phyloP scores from a whole-genome alignment of 2,329 filamentous ascomycete species.

The Penicillium olsonii region DNA sequence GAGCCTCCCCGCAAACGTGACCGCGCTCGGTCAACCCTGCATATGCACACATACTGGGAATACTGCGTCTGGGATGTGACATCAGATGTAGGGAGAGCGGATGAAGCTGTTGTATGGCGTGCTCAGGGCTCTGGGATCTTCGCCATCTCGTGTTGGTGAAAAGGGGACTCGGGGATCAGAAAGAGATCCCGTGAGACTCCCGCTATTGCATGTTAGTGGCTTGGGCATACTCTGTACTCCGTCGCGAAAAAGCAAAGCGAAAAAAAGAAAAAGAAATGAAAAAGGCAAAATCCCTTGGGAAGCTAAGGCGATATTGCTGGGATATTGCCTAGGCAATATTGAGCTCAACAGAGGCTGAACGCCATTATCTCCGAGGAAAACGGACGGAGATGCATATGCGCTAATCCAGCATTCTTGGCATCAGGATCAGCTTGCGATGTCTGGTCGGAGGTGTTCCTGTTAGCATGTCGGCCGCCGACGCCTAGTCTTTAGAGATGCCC shows the following conservation, averaged over 20 bases:
- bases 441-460: background rate
- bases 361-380: background rate
- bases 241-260: background rate
- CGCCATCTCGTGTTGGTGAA: background rate
- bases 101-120: background rate
- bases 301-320: background rate
- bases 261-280: background rate
- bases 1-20: background rate
- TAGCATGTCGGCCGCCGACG: background rate
- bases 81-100: background rate
- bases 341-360: slow-evolving; percentile 9
- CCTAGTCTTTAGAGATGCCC: too few species aligned
- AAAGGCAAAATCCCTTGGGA: background rate
- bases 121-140: background rate
- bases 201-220: slow-evolving; percentile 1
- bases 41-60: background rate
- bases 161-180: background rate
- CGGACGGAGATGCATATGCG: background rate
- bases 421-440: background rate
- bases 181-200: background rate
- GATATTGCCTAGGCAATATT: too few species aligned
- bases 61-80: too few species aligned
- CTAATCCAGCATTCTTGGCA: background rate
- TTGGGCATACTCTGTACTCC: too few species aligned
- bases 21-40: background rate